Base-by-base conservation (phyloP, 768 basidiomycete genomes). In the Mycena galopus region DNA sequence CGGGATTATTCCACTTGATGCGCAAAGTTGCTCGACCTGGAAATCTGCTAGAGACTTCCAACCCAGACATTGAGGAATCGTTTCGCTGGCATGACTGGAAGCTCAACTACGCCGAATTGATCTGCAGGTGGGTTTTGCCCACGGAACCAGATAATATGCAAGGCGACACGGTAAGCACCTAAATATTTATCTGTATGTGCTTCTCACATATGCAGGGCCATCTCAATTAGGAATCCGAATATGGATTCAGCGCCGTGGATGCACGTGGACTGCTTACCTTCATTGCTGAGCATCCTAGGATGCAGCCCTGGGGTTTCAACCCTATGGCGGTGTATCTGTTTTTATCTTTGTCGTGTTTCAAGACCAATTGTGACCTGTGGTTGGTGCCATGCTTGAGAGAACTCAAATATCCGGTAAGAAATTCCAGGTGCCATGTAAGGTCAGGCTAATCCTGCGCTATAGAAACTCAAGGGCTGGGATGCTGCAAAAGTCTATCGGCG, bases 71-170 rank as follows among this genome's bases (percentile, higher is more conserved):
- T 1, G 9, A 51, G 19, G 12, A 23, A 2, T 53, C 50, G 11
- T 65, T 65, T 27, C 63, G 50, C 2, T 65, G 63, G 50, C 27
- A 65, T 19, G 33, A 65, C 14, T 65, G 63, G 63, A 65, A 65
- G 32, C 27, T 14, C n/a, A 37, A 33, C 11, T 65, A 65, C 16
- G 50, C 63, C 1, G 63, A 51, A 14, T 6, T 65, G 32, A 55
- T 65, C 25, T 23, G 35, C 5, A 19, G 50, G 7, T 65, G 63
- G 50, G 63, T 65, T 4, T 4, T 11, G 11, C 10, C 63, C 6
- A 17, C n/a, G 33, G 25, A 65, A 33, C n/a, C 19, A 25, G 7
- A 3, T 53, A 12, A n/a, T 17, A 37, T 14, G 14, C 19, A 21
- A 65, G 63, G 33, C 27, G 2, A 6, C 37, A 3, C 63, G 50